Percentiles rank a stretch among this genome's conserved stretches.
phyloP scores from a whole-genome alignment of 164 flowering plant species.

The Aristolochia fimbriata region DNA sequence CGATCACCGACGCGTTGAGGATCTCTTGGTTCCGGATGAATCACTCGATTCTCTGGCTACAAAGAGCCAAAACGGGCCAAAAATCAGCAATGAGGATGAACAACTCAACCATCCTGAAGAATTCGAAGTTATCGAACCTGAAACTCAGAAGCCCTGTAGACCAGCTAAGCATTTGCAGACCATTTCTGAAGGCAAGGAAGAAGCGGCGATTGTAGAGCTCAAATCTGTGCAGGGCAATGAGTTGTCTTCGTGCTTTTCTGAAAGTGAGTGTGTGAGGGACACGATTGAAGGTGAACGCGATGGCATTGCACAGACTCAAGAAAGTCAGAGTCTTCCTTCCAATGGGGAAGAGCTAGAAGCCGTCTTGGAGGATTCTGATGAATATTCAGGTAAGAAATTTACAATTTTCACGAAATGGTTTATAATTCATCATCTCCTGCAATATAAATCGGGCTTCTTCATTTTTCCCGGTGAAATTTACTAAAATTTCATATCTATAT shows the following conservation, averaged over 20 bases:
- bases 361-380: constrained; percentile 14
- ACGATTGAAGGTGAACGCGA: constrained; percentile 10
- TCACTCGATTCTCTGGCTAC: constrained; percentile 21
- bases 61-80: constrained; percentile 10
- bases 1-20: constrained; percentile 27
- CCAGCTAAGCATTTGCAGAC: constrained; percentile 3
- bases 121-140: constrained; percentile 8
- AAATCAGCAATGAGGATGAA: constrained; percentile 11
- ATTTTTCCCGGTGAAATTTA: background rate
- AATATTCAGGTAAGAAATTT: constrained; percentile 22
- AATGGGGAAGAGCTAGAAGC: constrained; percentile 17
- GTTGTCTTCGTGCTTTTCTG: constrained; percentile 14
- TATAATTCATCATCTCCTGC: background rate
- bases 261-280: constrained; percentile 10
- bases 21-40: constrained; percentile 44
- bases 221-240: constrained; percentile 18
- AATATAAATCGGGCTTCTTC: background rate
- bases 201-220: constrained; percentile 16
- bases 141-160: constrained; percentile 7
- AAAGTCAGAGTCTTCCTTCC: constrained; percentile 10
- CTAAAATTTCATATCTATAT: background rate
- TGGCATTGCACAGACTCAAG: constrained; percentile 20
- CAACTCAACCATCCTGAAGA: constrained; percentile 14
- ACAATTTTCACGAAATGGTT: background rate
- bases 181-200: constrained; percentile 8